phyloP scores from a whole-genome alignment of 2,329 filamentous ascomycete genomes.

The Lithohypha guttulata region DNA sequence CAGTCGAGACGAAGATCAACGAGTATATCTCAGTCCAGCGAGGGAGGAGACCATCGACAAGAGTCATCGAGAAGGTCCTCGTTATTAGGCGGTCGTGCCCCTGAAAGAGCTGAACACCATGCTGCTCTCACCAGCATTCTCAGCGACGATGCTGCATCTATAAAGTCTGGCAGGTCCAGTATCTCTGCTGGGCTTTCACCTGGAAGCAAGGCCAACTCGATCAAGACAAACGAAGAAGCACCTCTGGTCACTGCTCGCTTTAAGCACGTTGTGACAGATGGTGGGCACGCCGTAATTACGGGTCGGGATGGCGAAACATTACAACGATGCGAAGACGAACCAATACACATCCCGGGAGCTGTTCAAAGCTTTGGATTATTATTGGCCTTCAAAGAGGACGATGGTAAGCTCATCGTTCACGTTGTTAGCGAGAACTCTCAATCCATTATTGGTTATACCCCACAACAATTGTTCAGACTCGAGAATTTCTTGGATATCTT shows the following conservation, averaged over 20 bases:
- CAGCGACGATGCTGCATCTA: slow-evolving; percentile 9
- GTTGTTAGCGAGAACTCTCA: slow-evolving; percentile 74
- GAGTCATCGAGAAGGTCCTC: slow-evolving; percentile 1
- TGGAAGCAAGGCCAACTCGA: not conserved
- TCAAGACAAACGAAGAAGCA: slow-evolving; percentile 12
- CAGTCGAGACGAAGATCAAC: not conserved
- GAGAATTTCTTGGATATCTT: slow-evolving; percentile 73
- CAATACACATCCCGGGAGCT: slow-evolving; percentile 76
- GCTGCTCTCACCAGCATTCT: slow-evolving; percentile 10
- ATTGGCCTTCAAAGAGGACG: slow-evolving; percentile 62
- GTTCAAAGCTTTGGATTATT: slow-evolving; percentile 71
- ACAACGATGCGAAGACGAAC: slow-evolving; percentile 80
- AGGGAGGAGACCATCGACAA: not conserved
- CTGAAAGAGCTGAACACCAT: slow-evolving; percentile 1
- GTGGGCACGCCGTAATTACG: slow-evolving; percentile 72
- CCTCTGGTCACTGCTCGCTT: slow-evolving; percentile 60
- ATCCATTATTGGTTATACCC: slow-evolving; percentile 63
- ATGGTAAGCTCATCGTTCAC: slow-evolving; percentile 58
- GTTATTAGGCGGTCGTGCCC: not conserved
- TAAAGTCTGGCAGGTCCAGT: slow-evolving; percentile 9
- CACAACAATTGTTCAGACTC: slow-evolving; percentile 62
- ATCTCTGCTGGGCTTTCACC: slow-evolving; percentile 13
- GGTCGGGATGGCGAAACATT: slow-evolving; percentile 60
- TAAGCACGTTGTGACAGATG: slow-evolving; percentile 63
- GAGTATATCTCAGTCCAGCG: not conserved